A percentile compares a stretch with the other conserved stretches of the same genome.
Evolutionary conservation across 345 rosid genomes (phyloP).

Genomic region (Syzygium jambos): DNA sequence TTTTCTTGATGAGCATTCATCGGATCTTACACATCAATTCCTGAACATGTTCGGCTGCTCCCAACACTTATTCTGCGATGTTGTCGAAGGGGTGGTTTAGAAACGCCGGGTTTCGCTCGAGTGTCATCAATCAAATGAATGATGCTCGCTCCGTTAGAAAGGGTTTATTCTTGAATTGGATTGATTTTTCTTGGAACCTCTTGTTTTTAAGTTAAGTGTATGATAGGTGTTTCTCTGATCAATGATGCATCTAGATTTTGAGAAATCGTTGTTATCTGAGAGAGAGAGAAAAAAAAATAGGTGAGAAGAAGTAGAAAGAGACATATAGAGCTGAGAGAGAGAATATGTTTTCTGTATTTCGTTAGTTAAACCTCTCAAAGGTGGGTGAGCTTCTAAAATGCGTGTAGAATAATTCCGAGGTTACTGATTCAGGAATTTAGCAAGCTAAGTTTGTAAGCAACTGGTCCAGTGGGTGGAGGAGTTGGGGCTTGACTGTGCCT

Average conservation of each 20-base stretch:
- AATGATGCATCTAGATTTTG: not conserved
- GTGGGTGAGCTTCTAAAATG: not conserved
- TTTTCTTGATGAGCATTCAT: conserved; percentile 13
- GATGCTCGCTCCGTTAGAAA: conserved; percentile 19
- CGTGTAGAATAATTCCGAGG: not conserved
- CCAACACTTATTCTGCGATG: conserved; percentile 21
- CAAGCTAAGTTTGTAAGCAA: not conserved
- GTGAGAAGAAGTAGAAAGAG: not conserved
- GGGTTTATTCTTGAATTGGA: conserved; percentile 6
- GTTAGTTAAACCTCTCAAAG: not conserved
- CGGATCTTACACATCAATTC: too few species aligned
- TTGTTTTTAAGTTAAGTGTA: not conserved
- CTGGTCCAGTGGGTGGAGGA: not conserved
- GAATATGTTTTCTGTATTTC: too few species aligned
- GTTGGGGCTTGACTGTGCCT: not conserved
- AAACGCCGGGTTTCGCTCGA: conserved; percentile 28
- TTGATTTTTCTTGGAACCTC: not conserved
- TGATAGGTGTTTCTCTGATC: not conserved
- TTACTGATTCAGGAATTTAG: not conserved
- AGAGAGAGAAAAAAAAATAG: not conserved
- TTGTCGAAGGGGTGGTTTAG: conserved; percentile 46
- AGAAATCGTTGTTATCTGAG: not conserved
- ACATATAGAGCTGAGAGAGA: too few species aligned
- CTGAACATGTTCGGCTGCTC: too few species aligned
- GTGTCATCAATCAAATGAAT: conserved; percentile 30